These are phyloP conservation scores for Gossypium mustelinum DNA, from an alignment of 345 rosid genomes.

Conservation along the genomic window DNA sequence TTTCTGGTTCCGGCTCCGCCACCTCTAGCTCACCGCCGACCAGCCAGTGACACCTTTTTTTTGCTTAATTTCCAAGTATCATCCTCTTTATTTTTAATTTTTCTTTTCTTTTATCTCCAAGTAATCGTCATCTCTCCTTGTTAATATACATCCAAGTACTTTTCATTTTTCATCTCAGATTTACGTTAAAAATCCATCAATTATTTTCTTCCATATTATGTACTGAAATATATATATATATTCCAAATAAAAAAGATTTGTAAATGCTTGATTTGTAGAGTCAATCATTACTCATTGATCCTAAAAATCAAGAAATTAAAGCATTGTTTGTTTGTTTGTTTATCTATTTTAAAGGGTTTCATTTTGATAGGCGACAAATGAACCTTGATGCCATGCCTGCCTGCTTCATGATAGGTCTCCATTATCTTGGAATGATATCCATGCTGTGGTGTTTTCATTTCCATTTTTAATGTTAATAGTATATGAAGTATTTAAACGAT, in stretches of 20 bases:
- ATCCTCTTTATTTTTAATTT: neutral
- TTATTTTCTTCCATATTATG: neutral
- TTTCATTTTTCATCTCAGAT: neutral
- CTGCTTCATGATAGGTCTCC: neutral
- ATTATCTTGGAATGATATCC: neutral
- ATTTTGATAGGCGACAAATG: conserved; percentile 1
- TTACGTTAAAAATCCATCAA: too few relatives aligned
- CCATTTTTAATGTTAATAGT: neutral
- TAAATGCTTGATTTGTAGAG: neutral
- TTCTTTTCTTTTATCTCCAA: neutral
- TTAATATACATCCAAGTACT: conserved; percentile 21
- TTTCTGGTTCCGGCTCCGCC: conserved; percentile 34
- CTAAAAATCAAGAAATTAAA: too few relatives aligned
- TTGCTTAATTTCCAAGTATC: conserved; percentile 19
- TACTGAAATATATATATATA: neutral
- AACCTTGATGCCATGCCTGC: neutral
- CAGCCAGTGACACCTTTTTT: conserved; percentile 19
- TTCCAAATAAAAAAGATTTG: neutral
- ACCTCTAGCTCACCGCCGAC: conserved; percentile 32
- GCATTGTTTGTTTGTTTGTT: neutral
- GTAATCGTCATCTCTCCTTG: conserved; percentile 19
- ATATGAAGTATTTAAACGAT: too few relatives aligned
- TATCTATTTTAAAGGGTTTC: neutral
- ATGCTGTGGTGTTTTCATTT: conserved; percentile 1
- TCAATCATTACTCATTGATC: neutral